Conservation (phyloP, 768 basidiomycete genomes). For the Lyophyllum decastes region DNA sequence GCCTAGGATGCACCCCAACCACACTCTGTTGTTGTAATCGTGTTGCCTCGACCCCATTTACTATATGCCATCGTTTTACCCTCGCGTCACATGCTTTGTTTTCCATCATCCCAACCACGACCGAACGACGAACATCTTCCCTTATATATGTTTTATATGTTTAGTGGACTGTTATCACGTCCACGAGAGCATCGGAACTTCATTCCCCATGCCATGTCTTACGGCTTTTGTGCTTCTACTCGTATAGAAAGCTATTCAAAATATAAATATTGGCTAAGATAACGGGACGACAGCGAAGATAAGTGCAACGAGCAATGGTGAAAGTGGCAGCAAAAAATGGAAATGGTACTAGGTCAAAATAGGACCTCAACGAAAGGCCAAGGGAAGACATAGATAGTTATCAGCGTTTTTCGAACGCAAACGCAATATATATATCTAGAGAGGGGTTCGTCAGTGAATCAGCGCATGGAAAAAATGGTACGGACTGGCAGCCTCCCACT, state of each 20-base stretch:
- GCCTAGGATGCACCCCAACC: slow-evolving; percentile 4
- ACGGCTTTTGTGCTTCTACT: slow-evolving; percentile 8
- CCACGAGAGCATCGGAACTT: not conserved
- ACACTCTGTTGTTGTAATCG: slow-evolving; percentile 14
- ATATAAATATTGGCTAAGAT: slow-evolving; percentile 15
- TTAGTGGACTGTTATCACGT: not conserved
- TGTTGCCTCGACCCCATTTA: slow-evolving; percentile 4
- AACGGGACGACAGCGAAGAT: slow-evolving; percentile 3
- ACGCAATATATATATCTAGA: slow-evolving; percentile 90
- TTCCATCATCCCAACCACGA: not conserved
- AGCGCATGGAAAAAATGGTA: slow-evolving; percentile 16
- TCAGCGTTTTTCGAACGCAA: slow-evolving; percentile 80
- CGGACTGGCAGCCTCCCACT: slow-evolving; percentile 99
- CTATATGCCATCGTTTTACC: slow-evolving; percentile 7
- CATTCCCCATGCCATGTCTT: not conserved
- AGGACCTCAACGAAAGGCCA: not conserved
- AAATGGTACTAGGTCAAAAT: not conserved
- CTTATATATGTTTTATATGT: not conserved
- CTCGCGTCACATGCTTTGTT: not conserved
- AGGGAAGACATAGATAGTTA: not conserved
- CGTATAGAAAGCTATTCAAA: slow-evolving; percentile 14
- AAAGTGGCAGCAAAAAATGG: not conserved
- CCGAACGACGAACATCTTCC: not conserved
- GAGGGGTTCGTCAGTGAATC: slow-evolving; percentile 7
- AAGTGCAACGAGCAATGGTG: not conserved